Evolutionary conservation across 2,329 filamentous ascomycete species (phyloP), one percentile per base, ranked within the genome.

Genomic region (Hypoxylon sp.): DNA sequence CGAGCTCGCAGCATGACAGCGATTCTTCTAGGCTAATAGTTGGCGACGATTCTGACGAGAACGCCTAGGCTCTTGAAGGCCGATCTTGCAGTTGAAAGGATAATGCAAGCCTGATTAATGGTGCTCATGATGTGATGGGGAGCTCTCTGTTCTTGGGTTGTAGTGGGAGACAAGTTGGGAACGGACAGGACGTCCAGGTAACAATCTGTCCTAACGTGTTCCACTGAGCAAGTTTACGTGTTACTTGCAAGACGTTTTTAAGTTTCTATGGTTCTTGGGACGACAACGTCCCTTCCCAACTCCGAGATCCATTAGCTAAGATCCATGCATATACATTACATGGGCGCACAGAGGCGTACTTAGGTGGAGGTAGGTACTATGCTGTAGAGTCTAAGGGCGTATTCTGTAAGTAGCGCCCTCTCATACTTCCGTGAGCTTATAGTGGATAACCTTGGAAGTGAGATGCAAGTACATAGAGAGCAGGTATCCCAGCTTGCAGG

Each of bases 11-110:
- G 54, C 50, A 65, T 58, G 53, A 31, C 50, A 59, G 53, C 61
- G 35, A 17, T 49, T 25, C 61, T 72, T 61, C 64, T 72, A 70
- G 65, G 68, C 64, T 71, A 70, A 69, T 72, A 63, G 22, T 55
- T 63, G 25, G 30, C 22, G 58, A 57, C 20, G 27, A 25, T 42
- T 30, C 53, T 49, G 14, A 61, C 10, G 46, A 64, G 50, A 62
- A 56, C 53, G 53, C 37, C 54, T 65, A 69, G 60, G 50, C 57
- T 59, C 40, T 13, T 60, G 55, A 42, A 68, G 50, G 55, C 49
- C 51, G 65, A 64, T 58, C 40, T 30, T 48, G 13, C 49, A 56
- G 53, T 64, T 49, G 53, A 60, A 64, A 42, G 58, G 37, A 56
- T 56, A 66, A 61, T 66, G 50, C 37, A 58, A 63, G 37, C 31